Base-by-base conservation (phyloP, 805 yeast species). In the Maudiozyma turicensis region DNA sequence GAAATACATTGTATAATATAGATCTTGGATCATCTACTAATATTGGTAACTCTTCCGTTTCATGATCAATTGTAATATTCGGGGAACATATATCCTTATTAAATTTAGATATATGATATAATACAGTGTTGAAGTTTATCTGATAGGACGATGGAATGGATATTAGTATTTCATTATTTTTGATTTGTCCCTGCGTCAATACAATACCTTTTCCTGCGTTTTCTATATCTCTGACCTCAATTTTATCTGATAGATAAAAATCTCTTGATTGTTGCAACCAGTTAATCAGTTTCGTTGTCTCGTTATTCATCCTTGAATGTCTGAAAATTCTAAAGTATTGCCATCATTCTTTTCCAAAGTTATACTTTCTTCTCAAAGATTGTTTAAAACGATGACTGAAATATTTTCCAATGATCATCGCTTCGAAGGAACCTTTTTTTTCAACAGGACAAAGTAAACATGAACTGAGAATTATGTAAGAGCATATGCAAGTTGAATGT, bases 191-290 rank as follows among this genome's bases (percentile, higher is more conserved):
- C 3, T 3, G 20, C 49, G 20, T 83, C 74, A 55, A 48, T 5
- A 74, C 67, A 29, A 87, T 72, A 49, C 87, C 86, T 60, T 89
- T 74, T 14, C 95, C 95, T 13, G 78, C 68, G 8, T 65, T 68
- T 1, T 57, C 55, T 10, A 73, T 68, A 32, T 76, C 74, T 10
- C 56, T 59, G 7, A 82, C 72, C 2, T 56, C 56, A 6, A 80
- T 58, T 35, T 68, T 71, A 0, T 69, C 57, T 2, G 78, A 70
- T 3, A 81, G 60, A 29, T 44, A 45, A 33, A 70, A 63, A 8
- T 49, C 46, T 3, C 50, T 52, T 9, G 63, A 54, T 26, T 55
- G 54, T 0, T 53, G 44, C 9, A 73, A 58, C 76, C 76, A 73
- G 8, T 48, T 32, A 1, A 58, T 34, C 33, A 73, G 55, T 5